phyloP scores from a whole-genome alignment of 1,284 basidiomycete genomes.

The Ganoderma lingzhi region DNA sequence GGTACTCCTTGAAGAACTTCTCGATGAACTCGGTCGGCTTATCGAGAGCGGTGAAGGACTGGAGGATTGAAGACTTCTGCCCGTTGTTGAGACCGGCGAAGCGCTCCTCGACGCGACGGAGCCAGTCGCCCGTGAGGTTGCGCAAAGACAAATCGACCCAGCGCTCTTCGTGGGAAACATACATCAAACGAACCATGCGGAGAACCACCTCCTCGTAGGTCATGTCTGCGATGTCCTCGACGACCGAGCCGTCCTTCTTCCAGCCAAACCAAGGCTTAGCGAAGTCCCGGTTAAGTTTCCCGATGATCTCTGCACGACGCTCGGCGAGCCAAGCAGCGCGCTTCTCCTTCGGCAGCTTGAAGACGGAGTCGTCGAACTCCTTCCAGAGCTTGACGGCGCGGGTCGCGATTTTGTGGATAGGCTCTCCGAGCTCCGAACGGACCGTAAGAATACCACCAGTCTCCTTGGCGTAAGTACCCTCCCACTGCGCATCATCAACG shows the following conservation, averaged over 20 bases:
- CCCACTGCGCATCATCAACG: conserved; percentile 92
- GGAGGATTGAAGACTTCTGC: conserved; percentile 87
- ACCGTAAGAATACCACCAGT: conserved; percentile 98
- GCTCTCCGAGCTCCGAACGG: conserved; percentile 97
- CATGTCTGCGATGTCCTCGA: conserved; percentile 93
- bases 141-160: conserved; percentile 97
- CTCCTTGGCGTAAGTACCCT: conserved; percentile 93
- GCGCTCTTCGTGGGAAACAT: conserved; percentile 88
- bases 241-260: conserved; percentile 90
- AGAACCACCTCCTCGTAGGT: conserved; percentile 97
- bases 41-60: conserved; percentile 88
- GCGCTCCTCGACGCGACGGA: conserved; percentile 95
- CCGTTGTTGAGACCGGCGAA: conserved; percentile 93
- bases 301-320: conserved; percentile 90
- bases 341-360: conserved; percentile 96
- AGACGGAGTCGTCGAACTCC: conserved; percentile 97
- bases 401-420: conserved; percentile 98
- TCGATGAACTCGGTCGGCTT: conserved; percentile 83
- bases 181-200: conserved; percentile 94
- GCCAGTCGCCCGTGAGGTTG: conserved; percentile 96
- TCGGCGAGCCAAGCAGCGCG: conserved; percentile 87
- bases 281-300: conserved; percentile 94
- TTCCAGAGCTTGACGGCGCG: conserved; percentile 98
- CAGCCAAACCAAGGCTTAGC: conserved; percentile 97
- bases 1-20: conserved; percentile 88